Evolutionary conservation across 2,329 filamentous ascomycete species (phyloP).

Genomic region (Fusarium longipes): DNA sequence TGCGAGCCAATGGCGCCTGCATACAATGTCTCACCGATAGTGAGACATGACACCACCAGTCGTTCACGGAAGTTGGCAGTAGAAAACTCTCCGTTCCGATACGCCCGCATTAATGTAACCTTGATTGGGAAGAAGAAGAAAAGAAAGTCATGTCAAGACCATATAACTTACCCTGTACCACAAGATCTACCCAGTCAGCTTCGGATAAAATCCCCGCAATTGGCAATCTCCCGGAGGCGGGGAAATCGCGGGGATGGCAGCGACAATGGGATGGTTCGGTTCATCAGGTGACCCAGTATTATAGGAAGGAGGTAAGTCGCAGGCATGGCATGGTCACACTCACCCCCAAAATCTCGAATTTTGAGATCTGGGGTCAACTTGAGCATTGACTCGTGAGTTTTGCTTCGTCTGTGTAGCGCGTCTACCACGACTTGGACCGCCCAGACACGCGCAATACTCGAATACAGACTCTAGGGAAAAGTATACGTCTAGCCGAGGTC

Average conservation of each 20-base stretch:
- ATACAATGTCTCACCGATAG: neutral
- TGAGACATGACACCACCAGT: neutral
- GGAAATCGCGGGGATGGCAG: conserved; percentile 35
- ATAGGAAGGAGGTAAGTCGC: conserved; percentile 12
- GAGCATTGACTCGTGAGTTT: conserved; percentile 13
- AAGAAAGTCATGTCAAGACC: neutral
- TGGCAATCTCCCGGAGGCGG: conserved; percentile 22
- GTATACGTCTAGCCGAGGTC: conserved; percentile 20
- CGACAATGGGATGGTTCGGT: conserved; percentile 29
- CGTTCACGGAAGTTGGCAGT: neutral
- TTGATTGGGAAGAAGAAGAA: neutral
- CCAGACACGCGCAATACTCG: conserved; percentile 3
- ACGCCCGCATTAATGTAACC: neutral
- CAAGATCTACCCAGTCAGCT: neutral
- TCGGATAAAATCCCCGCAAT: conserved; percentile 28
- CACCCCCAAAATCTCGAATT: conserved; percentile 41
- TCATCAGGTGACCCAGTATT: conserved; percentile 38
- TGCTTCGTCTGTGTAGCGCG: conserved; percentile 2
- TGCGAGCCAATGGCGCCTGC: neutral
- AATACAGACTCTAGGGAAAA: neutral
- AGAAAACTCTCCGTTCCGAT: neutral
- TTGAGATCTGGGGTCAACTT: neutral
- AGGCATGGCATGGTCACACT: conserved; percentile 18
- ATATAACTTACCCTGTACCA: conserved; percentile 16
- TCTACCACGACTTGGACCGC: neutral